Evolutionary conservation across 805 yeast genomes (phyloP).

Genomic region (Saccharomycopsis capsularis): DNA sequence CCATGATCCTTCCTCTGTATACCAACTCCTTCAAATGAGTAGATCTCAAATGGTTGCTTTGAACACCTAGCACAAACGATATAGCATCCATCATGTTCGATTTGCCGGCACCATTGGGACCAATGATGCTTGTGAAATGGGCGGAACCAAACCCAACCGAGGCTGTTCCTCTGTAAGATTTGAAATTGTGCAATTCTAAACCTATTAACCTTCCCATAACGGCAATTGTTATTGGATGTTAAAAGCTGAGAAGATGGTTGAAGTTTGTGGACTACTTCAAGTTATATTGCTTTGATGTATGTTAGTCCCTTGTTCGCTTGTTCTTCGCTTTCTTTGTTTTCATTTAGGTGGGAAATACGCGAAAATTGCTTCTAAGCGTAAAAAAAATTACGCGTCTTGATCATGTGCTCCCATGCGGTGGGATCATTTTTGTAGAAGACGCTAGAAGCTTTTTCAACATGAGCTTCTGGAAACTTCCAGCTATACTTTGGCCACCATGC

Average conservation of each 20-base stretch:
- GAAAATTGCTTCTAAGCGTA: not conserved
- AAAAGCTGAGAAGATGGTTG: no score
- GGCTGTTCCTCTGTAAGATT: constrained; percentile 77
- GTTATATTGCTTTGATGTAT: no score
- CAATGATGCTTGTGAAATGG: constrained; percentile 82
- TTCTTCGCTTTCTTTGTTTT: not conserved
- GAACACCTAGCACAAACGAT: constrained; percentile 85
- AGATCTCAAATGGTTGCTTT: constrained; percentile 70
- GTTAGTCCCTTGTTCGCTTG: not conserved
- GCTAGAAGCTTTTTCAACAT: not conserved
- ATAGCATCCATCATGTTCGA: constrained; percentile 97
- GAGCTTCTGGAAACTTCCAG: not conserved
- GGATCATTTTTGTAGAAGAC: not conserved
- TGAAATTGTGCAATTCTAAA: constrained; percentile 77
- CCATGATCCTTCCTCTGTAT: constrained; percentile 56
- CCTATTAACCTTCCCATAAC: constrained; percentile 81
- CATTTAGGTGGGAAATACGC: not conserved
- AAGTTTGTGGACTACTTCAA: no score
- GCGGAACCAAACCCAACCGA: constrained; percentile 78
- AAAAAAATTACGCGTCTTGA: no score
- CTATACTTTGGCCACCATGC: not conserved
- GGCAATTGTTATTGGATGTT: no score
- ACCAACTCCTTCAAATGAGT: constrained; percentile 66
- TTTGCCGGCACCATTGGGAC: constrained; percentile 99
- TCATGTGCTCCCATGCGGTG: no score